Percentiles rank a stretch among this genome's conserved stretches.
These are phyloP conservation scores for Neophaeococcomyces mojaviensis DNA, from an alignment of 2,329 filamentous ascomycete species.

Conservation along the genomic window DNA sequence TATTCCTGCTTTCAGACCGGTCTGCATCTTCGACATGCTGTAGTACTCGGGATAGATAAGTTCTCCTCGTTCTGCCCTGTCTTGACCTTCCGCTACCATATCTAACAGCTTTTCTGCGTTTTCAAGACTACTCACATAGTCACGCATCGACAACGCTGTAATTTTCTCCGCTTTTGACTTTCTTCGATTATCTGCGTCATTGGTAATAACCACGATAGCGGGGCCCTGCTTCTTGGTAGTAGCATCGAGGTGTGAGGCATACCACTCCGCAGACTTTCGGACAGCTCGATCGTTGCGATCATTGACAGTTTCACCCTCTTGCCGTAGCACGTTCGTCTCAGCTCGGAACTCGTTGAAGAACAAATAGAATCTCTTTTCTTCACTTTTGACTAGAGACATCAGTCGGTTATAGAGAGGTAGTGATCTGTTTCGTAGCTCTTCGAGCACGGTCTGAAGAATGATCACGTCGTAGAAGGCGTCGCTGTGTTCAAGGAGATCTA, in stretches of 20 bases:
- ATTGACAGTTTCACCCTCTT: slow-evolving; percentile 78
- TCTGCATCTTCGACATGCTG: slow-evolving; percentile 86
- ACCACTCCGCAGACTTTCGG: slow-evolving; percentile 80
- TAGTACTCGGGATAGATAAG: slow-evolving; percentile 86
- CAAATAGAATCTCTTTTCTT: slow-evolving; percentile 95
- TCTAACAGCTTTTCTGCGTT: slow-evolving; percentile 81
- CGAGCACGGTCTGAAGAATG: slow-evolving; percentile 88
- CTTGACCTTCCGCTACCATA: slow-evolving; percentile 75
- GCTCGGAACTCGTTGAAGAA: slow-evolving; percentile 98
- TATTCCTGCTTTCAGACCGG: slow-evolving; percentile 77
- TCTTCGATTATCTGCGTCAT: slow-evolving; percentile 78
- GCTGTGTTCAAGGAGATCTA: slow-evolving; percentile 93
- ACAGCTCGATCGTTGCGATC: slow-evolving; percentile 94
- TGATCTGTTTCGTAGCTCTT: slow-evolving; percentile 90
- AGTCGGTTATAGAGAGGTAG: slow-evolving; percentile 91
- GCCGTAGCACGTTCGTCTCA: slow-evolving; percentile 76
- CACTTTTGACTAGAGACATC: slow-evolving; percentile 82
- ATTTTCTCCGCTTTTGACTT: slow-evolving; percentile 73
- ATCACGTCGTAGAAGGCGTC: slow-evolving; percentile 95
- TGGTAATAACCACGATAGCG: slow-evolving; percentile 83
- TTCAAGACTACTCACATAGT: slow-evolving; percentile 78
- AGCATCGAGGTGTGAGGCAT: slow-evolving; percentile 67
- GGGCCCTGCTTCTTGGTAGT: slow-evolving; percentile 54
- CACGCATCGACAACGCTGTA: slow-evolving; percentile 58
- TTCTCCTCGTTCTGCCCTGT: slow-evolving; percentile 58